Percentiles rank a stretch among this genome's conserved stretches.
Evolutionary conservation across 768 basidiomycete genomes (phyloP).

Genomic region (Russula compacta): DNA sequence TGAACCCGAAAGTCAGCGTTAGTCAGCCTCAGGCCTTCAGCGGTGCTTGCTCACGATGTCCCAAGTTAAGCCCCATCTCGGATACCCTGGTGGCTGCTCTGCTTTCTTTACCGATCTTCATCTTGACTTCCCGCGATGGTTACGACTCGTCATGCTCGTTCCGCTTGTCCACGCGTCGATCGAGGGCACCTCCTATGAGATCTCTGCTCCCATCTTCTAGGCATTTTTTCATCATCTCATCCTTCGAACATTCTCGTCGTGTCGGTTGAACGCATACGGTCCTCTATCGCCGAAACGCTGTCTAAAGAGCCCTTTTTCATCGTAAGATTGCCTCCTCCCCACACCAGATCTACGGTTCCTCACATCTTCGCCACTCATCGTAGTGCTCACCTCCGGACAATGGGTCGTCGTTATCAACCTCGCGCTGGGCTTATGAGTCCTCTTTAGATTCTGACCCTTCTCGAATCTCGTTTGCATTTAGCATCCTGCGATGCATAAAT

Average conservation of each 20-base stretch:
- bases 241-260: conserved; percentile 8
- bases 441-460: conserved; percentile 15
- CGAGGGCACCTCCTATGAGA: conserved; percentile 1
- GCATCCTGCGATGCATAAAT: conserved; percentile 7
- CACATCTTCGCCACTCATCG: background rate
- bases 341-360: background rate
- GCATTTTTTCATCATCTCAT: conserved; percentile 1
- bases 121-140: conserved; percentile 14
- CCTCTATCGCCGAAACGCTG: conserved; percentile 10
- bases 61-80: background rate
- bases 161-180: conserved; percentile 12
- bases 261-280: conserved; percentile 12
- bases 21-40: conserved; percentile 11
- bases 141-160: conserved; percentile 13
- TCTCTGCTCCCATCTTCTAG: conserved; percentile 12
- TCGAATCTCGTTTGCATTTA: conserved; percentile 18
- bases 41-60: background rate
- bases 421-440: conserved; percentile 15
- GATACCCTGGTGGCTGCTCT: conserved; percentile 14
- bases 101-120: conserved; percentile 19
- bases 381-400: background rate
- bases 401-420: background rate
- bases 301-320: conserved; percentile 13
- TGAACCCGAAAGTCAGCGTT: background rate
- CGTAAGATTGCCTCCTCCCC: conserved; percentile 3